Conservation (phyloP, 2,329 filamentous ascomycete genomes). For the Tolypocladium pustulatum region DNA sequence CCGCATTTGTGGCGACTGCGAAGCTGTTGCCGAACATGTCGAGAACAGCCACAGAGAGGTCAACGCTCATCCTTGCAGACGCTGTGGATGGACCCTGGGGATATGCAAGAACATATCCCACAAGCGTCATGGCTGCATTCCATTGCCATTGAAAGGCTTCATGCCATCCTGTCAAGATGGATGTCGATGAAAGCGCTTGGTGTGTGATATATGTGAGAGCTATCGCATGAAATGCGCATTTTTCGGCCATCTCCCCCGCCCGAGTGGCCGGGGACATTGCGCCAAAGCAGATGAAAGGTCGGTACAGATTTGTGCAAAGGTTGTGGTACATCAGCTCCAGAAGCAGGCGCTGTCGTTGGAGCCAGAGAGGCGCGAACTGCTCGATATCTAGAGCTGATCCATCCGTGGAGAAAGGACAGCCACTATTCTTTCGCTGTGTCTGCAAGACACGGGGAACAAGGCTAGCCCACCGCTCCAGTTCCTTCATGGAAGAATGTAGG, state of each 20-base stretch:
- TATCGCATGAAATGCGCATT: neutral
- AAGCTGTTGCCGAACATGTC: neutral
- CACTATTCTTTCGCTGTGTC: neutral
- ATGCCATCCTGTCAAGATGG: neutral
- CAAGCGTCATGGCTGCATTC: neutral
- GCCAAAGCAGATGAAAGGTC: neutral
- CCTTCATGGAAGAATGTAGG: neutral
- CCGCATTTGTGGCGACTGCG: neutral
- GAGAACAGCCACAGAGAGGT: neutral
- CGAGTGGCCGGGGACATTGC: neutral
- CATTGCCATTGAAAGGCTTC: neutral
- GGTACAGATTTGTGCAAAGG: neutral
- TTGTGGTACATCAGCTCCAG: neutral
- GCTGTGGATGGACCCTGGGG: neutral
- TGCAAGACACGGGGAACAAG: neutral
- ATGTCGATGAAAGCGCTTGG: neutral
- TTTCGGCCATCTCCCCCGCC: neutral
- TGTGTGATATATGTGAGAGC: neutral
- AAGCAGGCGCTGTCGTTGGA: neutral
- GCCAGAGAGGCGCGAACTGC: neutral
- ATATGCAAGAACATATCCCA: neutral
- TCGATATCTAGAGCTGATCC: neutral
- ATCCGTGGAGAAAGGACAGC: neutral
- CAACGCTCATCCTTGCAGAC: neutral
- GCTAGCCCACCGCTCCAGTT: neutral